Evolutionary conservation across 2,329 filamentous ascomycete genomes (phyloP), one percentile per base, ranked within the genome.

Genomic region (Colletotrichum sp.): DNA sequence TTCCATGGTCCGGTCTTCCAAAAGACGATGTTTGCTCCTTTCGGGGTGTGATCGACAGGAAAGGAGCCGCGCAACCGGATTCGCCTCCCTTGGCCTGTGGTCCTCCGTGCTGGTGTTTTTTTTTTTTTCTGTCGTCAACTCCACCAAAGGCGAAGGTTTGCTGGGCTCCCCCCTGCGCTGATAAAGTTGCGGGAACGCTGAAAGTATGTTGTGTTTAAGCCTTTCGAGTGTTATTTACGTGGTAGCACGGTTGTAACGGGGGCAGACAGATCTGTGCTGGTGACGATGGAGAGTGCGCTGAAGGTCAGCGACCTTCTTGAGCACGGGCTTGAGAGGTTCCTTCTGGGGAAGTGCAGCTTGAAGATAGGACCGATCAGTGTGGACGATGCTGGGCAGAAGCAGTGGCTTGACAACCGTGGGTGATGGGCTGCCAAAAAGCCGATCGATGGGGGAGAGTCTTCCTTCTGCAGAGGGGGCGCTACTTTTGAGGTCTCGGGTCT

Each of bases 161-260:
- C 69, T 58, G 63, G 72, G 63, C 69, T 58, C 58, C 58, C 58
- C 43, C 55, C 63, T 71, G 61, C 26, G 38, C 52, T 72, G 38
- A 69, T 74, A 76, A 24, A 76, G 74, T 74, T 76, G 65, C 74
- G 74, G 58, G 65, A 76, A 58, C 13, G 36, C n/a, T 21, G 36
- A 69, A 65, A 74, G 43, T 68, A 6, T 74, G 55, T 12, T 32
- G 18, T 26, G n/a, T 30, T 66, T 21, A 66, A 34, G 60, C 63
- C 28, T 30, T 61, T 7, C 9, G 18, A 2, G 26, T 8, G 15
- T 61, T 15, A n/a, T 32, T 34, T 36, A 13, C 58, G 12, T 9
- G 43, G 18, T 32, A 34, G 55, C 34, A 65, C 30, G 61, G n/a
- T 65, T 16, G 32, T 21, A n/a, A n/a, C 26, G 13, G 10, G 61